Percentiles rank a stretch among this genome's conserved stretches.
Conservation (phyloP, 1,284 basidiomycete species). For the Paramarasmius palmivorus region DNA sequence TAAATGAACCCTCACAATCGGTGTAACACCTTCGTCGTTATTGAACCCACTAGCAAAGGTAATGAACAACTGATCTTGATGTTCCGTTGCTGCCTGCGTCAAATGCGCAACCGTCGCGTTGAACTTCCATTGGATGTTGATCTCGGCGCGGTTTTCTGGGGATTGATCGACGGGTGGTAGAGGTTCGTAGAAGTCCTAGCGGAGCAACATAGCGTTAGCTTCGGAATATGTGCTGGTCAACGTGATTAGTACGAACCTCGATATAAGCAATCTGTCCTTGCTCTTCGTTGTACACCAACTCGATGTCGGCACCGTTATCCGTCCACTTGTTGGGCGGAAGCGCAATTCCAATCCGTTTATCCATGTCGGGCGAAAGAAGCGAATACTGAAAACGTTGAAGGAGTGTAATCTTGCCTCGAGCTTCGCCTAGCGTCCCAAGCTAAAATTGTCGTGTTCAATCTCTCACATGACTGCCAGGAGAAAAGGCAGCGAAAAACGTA, state of each 20-base stretch:
- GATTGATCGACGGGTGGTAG: slow-evolving; percentile 13
- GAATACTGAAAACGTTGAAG: slow-evolving; percentile 41
- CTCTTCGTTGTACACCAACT: slow-evolving; percentile 38
- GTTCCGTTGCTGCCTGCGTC: slow-evolving; percentile 27
- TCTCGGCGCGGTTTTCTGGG: slow-evolving; percentile 30
- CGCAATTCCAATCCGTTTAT: slow-evolving; percentile 40
- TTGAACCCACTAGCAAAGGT: slow-evolving; percentile 42
- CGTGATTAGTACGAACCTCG: slow-evolving; percentile 25
- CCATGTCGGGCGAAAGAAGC: slow-evolving; percentile 33
- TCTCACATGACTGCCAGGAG: background rate
- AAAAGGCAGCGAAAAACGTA: slow-evolving; percentile 18
- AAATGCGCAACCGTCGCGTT: slow-evolving; percentile 37
- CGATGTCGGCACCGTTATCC: slow-evolving; percentile 40
- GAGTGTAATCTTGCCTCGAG: slow-evolving; percentile 45
- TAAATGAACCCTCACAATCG: too few relatives aligned
- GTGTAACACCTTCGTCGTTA: slow-evolving; percentile 26
- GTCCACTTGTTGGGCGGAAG: slow-evolving; percentile 40
- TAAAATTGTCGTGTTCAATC: slow-evolving; percentile 1
- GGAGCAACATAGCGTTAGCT: background rate
- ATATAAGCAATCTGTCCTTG: slow-evolving; percentile 39
- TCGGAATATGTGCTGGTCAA: background rate
- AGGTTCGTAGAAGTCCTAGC: slow-evolving; percentile 39
- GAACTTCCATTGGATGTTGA: slow-evolving; percentile 41
- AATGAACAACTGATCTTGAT: slow-evolving; percentile 43
- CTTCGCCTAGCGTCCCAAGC: slow-evolving; percentile 40